These are phyloP conservation scores for Lasiosphaeria miniovina DNA, from an alignment of 495 filamentous ascomycete genomes.

Conservation along the genomic window DNA sequence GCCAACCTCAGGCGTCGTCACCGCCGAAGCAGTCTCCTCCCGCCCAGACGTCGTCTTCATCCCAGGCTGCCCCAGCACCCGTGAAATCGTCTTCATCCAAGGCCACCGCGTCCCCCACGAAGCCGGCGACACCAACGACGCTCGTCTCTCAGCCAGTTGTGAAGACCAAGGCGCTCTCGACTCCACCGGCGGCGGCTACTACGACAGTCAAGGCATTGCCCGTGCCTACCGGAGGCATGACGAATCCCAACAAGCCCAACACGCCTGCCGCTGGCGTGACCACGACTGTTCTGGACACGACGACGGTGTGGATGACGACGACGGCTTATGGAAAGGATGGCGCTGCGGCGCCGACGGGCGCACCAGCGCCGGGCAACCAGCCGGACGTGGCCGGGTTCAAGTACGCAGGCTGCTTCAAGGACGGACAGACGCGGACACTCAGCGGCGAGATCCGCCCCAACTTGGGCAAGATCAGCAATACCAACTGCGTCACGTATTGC, in stretches of 20 bases:
- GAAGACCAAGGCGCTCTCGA: no score
- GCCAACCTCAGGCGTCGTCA: no score
- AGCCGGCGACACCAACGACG: no score
- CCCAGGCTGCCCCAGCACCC: no score
- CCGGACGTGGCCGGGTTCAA: constrained; percentile 26
- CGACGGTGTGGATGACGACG: constrained; percentile 36
- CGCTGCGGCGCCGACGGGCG: constrained; percentile 16
- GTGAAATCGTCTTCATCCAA: no score
- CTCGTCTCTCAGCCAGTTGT: no score
- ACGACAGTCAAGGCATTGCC: no score
- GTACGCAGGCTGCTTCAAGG: constrained; percentile 36
- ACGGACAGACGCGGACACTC: constrained; percentile 33
- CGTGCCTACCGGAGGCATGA: no score
- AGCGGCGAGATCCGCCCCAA: constrained; percentile 41
- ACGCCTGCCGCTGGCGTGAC: constrained; percentile 7
- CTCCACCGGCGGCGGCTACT: no score
- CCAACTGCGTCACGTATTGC: constrained; percentile 59
- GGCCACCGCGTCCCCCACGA: no score
- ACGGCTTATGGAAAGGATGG: constrained; percentile 49
- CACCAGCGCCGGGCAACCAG: constrained; percentile 9
- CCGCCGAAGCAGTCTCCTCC: no score
- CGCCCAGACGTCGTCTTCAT: no score
- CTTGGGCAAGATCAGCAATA: constrained; percentile 52
- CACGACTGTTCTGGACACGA: constrained; percentile 43
- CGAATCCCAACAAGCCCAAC: neutral